Evolutionary conservation across 2,329 filamentous ascomycete genomes (phyloP), one percentile per base, ranked within the genome.

Genomic region (Arthrobotrys sinensis): DNA sequence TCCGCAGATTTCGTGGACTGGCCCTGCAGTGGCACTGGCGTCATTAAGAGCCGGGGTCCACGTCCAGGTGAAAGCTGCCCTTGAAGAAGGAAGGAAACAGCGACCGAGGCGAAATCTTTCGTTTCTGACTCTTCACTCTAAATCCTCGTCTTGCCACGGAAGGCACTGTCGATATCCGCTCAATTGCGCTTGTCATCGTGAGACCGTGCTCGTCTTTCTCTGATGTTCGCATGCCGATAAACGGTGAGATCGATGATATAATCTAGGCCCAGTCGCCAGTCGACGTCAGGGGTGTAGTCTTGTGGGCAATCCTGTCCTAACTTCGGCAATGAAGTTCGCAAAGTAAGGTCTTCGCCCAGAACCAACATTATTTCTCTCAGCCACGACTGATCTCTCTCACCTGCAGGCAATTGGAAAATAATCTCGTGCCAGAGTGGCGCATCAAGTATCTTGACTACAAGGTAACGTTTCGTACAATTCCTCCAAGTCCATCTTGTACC

Each of bases 381-480:
- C 16, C 24, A 52, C 45, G 11, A 38, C 53, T 38, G 19, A 57
- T 28, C 2, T 28, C 24, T 28, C 38, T 28, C 16, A 19, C 16
- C 14, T n/a, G 88, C 71, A 92, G 91, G 83, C 93, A 97, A 86
- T 88, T 97, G 80, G 93, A 97, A 83, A 89, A 92, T 83, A 92
- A 96, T 82, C 89, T 94, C 67, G 93, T 97, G 80, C 94, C 94
- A 83, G 94, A 98, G 89, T 98, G 95, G 95, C 90, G 92, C 82
- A 89, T 91, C 84, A 97, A 97, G 85, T 98, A 97, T 84, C 88
- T 98, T 81, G 90, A 97, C 85, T 98, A 98, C 87, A 97, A 97
- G 88, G 90, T 90, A 71, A 68, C 84, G 24, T 28, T 28, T 28
- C 24, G 24, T 57, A 57, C 19, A 19, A 16, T 28, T 19, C n/a